These are phyloP conservation scores for Wickerhamomyces bisporus DNA, from an alignment of 805 yeast genomes.

Conservation along the genomic window DNA sequence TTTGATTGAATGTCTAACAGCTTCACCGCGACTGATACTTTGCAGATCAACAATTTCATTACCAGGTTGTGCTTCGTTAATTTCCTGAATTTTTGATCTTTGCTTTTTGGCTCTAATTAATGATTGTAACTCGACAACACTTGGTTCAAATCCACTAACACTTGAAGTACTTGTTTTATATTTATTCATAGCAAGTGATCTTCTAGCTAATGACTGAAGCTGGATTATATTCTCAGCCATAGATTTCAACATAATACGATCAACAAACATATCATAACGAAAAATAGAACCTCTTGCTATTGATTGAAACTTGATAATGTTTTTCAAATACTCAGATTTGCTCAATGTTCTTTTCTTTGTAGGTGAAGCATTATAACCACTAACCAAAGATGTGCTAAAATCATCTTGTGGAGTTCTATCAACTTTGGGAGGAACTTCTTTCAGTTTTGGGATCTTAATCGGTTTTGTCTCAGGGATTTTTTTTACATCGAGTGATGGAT, in stretches of 20 bases:
- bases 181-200: constrained; percentile 30
- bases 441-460: neutral
- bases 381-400: constrained; percentile 6
- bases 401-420: constrained; percentile 1
- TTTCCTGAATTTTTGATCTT: constrained; percentile 8
- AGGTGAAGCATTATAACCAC: constrained; percentile 19
- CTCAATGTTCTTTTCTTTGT: constrained; percentile 14
- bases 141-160: constrained; percentile 14
- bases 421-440: neutral
- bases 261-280: constrained; percentile 60
- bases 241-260: constrained; percentile 54
- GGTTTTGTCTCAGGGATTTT: neutral
- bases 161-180: constrained; percentile 25
- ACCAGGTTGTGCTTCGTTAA: constrained; percentile 8
- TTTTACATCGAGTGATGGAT: no score
- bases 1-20: constrained; percentile 24
- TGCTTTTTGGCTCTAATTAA: constrained; percentile 27
- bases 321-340: constrained; percentile 18
- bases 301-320: constrained; percentile 57
- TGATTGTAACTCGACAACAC: constrained; percentile 30
- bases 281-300: constrained; percentile 62
- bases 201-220: constrained; percentile 50
- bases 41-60: constrained; percentile 29
- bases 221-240: constrained; percentile 44
- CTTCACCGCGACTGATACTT: constrained; percentile 37